Conservation (phyloP, 805 yeast species). For the Myxozyma lipomycoides region DNA sequence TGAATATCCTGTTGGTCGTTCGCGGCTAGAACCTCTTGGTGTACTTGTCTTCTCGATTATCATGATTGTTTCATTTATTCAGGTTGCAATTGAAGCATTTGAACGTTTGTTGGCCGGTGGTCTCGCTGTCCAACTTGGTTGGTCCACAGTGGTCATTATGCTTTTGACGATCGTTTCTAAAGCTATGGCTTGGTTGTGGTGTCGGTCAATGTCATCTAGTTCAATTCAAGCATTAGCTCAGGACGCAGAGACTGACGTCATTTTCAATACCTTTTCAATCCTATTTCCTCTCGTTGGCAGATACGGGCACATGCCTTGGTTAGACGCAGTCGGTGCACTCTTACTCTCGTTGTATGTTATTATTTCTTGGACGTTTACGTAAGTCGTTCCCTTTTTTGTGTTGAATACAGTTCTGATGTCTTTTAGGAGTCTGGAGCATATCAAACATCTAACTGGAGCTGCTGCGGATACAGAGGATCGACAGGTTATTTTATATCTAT, state of each 20-base stretch:
- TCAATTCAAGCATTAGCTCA: slow-evolving; percentile 75
- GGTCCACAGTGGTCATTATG: slow-evolving; percentile 58
- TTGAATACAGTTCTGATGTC: background rate
- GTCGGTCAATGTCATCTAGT: slow-evolving; percentile 55
- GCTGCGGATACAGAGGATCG: slow-evolving; percentile 60
- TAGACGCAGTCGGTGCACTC: slow-evolving; percentile 72
- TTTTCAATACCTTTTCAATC: slow-evolving; percentile 59
- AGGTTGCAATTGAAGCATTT: slow-evolving; percentile 64
- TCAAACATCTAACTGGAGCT: slow-evolving; percentile 70
- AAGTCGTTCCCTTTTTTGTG: slow-evolving; percentile 5
- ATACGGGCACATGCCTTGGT: slow-evolving; percentile 56
- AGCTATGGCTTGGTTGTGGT: slow-evolving; percentile 58
- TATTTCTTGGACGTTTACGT: slow-evolving; percentile 55
- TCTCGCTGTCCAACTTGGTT: slow-evolving; percentile 44
- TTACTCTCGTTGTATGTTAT: slow-evolving; percentile 59
- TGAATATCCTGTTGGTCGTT: slow-evolving; percentile 59
- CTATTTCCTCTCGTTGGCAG: slow-evolving; percentile 64
- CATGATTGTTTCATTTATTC: slow-evolving; percentile 66
- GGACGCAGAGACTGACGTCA: slow-evolving; percentile 73
- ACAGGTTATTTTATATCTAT: slow-evolving; percentile 62
- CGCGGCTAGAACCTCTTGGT: slow-evolving; percentile 73
- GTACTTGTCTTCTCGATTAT: slow-evolving; percentile 68
- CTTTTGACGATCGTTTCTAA: slow-evolving; percentile 56
- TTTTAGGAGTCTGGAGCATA: slow-evolving; percentile 60
- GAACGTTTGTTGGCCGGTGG: slow-evolving; percentile 46